Base-by-base conservation (phyloP, 805 yeast genomes). In the Ogataea parapolymorpha region DNA sequence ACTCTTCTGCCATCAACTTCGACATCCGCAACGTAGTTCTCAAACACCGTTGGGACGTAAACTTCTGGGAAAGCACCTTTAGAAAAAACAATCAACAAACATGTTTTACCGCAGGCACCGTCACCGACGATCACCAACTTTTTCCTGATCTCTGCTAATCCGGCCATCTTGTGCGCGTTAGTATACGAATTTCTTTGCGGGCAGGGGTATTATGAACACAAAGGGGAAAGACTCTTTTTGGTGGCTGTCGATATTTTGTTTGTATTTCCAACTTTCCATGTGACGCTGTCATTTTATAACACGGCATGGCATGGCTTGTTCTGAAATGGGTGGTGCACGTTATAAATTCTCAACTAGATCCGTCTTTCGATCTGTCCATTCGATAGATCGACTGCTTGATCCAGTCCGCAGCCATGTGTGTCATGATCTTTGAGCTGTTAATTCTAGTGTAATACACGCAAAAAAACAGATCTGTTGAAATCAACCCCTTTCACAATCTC, bases 51-150 rank as follows among this genome's bases (percentile, higher is more conserved):
- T 61, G 96, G 96, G 35, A 89, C 96, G 62, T 88, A 88, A 49
- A 87, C 91, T 66, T 87, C 95, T 45, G 96, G 96, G 75, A 88
- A 89, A 53, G 82, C 86, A 60, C 88, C 95, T 70, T 83, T 87
- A 56, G 85, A 85, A 65, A 80, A 85, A 45, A 78, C 85, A 71
- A 89, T 88, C 65, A 88, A 75, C 56, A 88, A 72, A 77, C 95
- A 89, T 6, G 96, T 89, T 63, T 88, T 88, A 72, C 96, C 96
- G 74, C 96, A 89, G 44, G 95, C 95, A 79, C 96, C 96, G 66
- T 88, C 96, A 67, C 96, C 96, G 42, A 88, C 96, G 61, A 89
- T 86, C 65, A 89, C 96, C 61, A 88, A 76, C 70, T 88, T 88
- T 71, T 84, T 81, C 74, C 88, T 71, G 55, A 72, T 67, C 59